Conservation (phyloP, 306 rosid genomes). For the Quercus rubra region DNA sequence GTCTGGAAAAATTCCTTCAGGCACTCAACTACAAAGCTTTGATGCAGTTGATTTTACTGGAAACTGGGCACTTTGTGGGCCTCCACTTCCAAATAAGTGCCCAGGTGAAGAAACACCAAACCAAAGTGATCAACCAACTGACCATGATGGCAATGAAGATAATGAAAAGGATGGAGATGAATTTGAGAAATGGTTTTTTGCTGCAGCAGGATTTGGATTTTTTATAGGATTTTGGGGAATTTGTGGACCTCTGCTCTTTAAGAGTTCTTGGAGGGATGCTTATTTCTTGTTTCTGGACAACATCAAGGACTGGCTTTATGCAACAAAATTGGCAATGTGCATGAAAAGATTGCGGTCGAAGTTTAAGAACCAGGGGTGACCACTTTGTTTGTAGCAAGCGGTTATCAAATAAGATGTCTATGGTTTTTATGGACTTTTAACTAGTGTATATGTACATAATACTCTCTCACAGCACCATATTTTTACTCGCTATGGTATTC, state of each 20-base stretch:
- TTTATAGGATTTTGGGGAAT: constrained; percentile 29
- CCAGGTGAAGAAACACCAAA: neutral
- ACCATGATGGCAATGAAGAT: neutral
- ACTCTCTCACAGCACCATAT: too few species aligned
- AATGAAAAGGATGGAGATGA: neutral
- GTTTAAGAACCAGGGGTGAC: too few species aligned
- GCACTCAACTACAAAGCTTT: constrained; percentile 26
- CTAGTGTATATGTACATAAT: too few species aligned
- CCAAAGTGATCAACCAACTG: neutral
- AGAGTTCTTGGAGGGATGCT: too few species aligned
- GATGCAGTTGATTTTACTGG: neutral
- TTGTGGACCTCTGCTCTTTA: too few species aligned
- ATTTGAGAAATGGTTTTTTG: constrained; percentile 6
- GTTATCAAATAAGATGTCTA: too few species aligned
- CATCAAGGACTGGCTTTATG: too few species aligned
- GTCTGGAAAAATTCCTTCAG: constrained; percentile 7
- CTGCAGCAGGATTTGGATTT: constrained; percentile 27
- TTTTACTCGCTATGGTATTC: too few species aligned
- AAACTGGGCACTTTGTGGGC: constrained; percentile 28
- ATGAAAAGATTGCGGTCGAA: too few species aligned
- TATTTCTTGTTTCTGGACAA: neutral
- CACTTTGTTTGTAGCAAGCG: too few species aligned
- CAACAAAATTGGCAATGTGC: too few species aligned
- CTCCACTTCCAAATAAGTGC: constrained; percentile 14
- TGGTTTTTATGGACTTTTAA: too few species aligned